A percentile compares a stretch with the other conserved stretches of the same genome.
Conservation (phyloP, 2,329 filamentous ascomycete genomes). For the Cladosporium sp. region DNA sequence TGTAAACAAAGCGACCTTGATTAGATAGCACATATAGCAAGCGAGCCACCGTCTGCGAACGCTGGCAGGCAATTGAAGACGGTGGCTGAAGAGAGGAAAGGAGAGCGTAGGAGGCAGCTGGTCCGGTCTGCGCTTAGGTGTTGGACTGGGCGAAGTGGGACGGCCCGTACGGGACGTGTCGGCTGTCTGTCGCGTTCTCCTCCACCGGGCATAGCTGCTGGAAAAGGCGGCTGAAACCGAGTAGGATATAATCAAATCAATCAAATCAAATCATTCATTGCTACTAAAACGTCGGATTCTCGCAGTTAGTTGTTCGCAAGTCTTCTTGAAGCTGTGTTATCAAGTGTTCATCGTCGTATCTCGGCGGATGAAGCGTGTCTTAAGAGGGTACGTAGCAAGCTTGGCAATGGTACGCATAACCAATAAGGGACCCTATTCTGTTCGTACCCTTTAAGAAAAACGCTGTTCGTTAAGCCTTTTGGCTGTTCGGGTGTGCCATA, state of each 20-base stretch:
- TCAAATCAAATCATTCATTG: too few species aligned
- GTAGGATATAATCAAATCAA: conserved; percentile 1
- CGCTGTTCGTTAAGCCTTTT: neutral
- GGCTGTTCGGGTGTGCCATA: too few species aligned
- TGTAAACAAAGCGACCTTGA: too few species aligned
- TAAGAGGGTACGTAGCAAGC: too few species aligned
- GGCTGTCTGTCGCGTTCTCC: neutral
- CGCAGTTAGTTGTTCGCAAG: too few species aligned
- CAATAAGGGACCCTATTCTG: neutral
- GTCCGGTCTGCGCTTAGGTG: neutral
- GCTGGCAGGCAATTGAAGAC: neutral
- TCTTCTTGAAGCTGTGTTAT: too few species aligned
- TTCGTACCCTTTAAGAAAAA: neutral
- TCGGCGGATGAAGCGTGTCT: too few species aligned
- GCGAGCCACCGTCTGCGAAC: neutral
- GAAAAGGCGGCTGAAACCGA: neutral
- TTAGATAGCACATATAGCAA: too few species aligned
- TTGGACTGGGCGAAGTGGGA: neutral
- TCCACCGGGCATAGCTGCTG: conserved; percentile 1
- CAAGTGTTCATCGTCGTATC: too few species aligned
- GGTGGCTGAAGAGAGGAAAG: neutral
- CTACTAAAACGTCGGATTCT: too few species aligned
- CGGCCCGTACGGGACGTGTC: neutral
- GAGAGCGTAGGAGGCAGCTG: neutral
- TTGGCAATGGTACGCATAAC: too few species aligned